Evolutionary conservation across 805 yeast genomes (phyloP).

Genomic region (Lipomyces kockii): DNA sequence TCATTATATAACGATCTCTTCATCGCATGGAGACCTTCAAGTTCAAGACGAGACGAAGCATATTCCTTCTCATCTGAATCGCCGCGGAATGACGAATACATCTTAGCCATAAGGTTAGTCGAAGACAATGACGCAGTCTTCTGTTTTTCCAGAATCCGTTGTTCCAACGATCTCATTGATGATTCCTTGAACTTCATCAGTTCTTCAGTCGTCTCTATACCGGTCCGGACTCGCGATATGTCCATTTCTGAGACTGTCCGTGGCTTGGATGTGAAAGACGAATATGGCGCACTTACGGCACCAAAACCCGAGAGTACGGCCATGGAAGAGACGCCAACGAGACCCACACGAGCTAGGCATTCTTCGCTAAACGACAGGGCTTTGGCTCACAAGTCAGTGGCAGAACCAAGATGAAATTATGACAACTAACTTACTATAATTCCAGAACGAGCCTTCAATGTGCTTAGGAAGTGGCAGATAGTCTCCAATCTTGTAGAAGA

Average conservation of each 20-base stretch:
- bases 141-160: conserved; percentile 39
- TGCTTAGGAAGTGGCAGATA: conserved; percentile 41
- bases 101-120: conserved; percentile 42
- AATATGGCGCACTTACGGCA: conserved; percentile 50
- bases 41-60: conserved; percentile 40
- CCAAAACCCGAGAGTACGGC: conserved; percentile 50
- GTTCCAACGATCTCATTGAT: conserved; percentile 35
- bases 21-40: conserved; percentile 46
- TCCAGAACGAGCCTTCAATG: conserved; percentile 37
- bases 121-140: conserved; percentile 32
- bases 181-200: conserved; percentile 41
- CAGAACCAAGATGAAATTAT: conserved; percentile 11
- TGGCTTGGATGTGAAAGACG: conserved; percentile 43
- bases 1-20: conserved; percentile 44
- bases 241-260: conserved; percentile 43
- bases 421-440: conserved; percentile 19
- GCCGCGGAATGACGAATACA: conserved; percentile 38
- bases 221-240: conserved; percentile 41
- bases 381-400: conserved; percentile 2
- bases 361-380: conserved; percentile 36
- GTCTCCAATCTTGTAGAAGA: conserved; percentile 41
- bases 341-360: conserved; percentile 46
- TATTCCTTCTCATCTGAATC: conserved; percentile 35
- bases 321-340: conserved; percentile 51
- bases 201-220: conserved; percentile 43